A percentile compares a stretch with the other conserved stretches of the same genome.
These are phyloP conservation scores for Setaria viridis DNA, from an alignment of 202 grass and related monocot species.

Conservation along the genomic window DNA sequence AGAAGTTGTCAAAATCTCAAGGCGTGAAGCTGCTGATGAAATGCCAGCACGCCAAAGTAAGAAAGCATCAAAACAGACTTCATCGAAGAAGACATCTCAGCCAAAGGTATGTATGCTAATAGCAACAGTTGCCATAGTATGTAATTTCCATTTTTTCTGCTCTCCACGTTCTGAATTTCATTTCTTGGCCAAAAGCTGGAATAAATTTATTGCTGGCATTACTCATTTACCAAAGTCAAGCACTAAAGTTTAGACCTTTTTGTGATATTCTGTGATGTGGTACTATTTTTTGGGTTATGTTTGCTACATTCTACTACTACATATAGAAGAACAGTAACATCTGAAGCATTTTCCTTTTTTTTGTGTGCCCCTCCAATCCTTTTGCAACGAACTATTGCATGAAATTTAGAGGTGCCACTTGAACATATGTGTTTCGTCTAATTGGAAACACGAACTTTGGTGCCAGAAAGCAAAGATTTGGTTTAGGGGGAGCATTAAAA, in stretches of 20 bases:
- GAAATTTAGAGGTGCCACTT: slow-evolving; percentile 10
- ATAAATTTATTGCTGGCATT: not conserved
- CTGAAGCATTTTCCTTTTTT: not conserved
- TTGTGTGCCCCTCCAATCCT: not conserved
- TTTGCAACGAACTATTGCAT: not conserved
- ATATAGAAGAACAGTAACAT: slow-evolving; percentile 4
- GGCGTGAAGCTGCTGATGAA: slow-evolving; percentile 55
- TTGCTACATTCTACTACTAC: slow-evolving; percentile 4
- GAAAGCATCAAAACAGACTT: slow-evolving; percentile 55
- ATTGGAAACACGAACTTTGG: slow-evolving; percentile 22
- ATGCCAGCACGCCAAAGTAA: slow-evolving; percentile 61
- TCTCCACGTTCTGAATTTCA: slow-evolving; percentile 4
- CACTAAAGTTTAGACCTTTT: slow-evolving; percentile 15
- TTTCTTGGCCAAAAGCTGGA: not conserved
- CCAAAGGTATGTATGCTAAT: slow-evolving; percentile 61
- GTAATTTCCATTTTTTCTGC: not conserved
- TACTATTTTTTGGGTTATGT: slow-evolving; percentile 1
- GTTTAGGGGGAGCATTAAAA: not conserved
- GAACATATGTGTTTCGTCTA: slow-evolving; percentile 2
- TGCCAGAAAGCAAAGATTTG: not conserved
- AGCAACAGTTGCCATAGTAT: not conserved
- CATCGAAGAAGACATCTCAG: slow-evolving; percentile 73
- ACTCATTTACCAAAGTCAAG: not conserved
- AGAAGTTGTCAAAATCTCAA: slow-evolving; percentile 63
- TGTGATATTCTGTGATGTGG: not conserved